Evolutionary conservation across 2,329 filamentous ascomycete genomes (phyloP), one percentile per base, ranked within the genome.

Genomic region (Fusarium haematococcum): DNA sequence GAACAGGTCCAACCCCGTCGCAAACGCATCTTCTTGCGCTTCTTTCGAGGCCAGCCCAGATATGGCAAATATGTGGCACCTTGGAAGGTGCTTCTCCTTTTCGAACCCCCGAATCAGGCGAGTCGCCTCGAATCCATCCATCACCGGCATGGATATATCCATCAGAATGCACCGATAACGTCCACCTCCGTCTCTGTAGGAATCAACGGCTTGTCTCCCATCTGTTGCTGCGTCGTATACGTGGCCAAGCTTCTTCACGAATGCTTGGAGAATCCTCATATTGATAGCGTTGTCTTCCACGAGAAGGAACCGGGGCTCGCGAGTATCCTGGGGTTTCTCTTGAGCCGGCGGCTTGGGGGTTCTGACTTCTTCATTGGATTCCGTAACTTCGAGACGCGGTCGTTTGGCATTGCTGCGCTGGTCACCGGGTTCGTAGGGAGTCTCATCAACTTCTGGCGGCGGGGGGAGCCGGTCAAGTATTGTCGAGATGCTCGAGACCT

Each of bases 81-180:
- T 84, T 1, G 80, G 70, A 1, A 87, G 77, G 1, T 80, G 79
- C 11, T 81, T 76, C 2, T 86, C 81, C 8, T 82, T 80, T 76
- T 91, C 89, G 30, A 87, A 82, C 0, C 83, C 81, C 1, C 89
- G 84, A 20, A 90, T 89, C 30, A 82, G 80, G 2, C 85, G 81
- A 2, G 88, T 89, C 0, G 86, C 85, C n/a, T 86, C 86, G 5
- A 89, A 84, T 0, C 87, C 87, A 69, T 91, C 86, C 77, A 91
- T 86, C 9, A 90, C 80, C 0, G 89, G 89, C 89, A 91, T 91
- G 64, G 85, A 89, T 6, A 90, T 86, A 68, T 91, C 89, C 76
- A 84, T 86, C 9, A 86, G 71, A 2, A 86, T 77, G 60, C 79
- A 83, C 23, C 66, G 71, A 43, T 78, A 84, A 4, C 74, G 52